Evolutionary conservation across 2,329 filamentous ascomycete genomes (phyloP), one percentile per base, ranked within the genome.

Genomic region (Trichophyton simii): DNA sequence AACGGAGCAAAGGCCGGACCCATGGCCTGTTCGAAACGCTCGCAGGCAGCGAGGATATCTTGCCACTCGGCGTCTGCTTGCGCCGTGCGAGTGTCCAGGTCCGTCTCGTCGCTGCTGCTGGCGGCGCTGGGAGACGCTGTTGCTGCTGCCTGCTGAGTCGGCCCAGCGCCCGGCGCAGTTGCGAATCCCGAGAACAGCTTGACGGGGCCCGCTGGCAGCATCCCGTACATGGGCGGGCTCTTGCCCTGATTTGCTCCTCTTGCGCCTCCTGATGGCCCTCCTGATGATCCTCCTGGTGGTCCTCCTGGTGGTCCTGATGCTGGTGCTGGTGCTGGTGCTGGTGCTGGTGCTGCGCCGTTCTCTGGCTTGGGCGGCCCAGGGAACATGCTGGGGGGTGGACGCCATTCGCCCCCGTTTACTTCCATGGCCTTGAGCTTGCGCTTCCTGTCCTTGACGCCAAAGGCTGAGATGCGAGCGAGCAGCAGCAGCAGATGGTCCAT

Each of bases 401-500:
- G 75, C 83, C 82, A 81, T 65, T 80, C 74, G 54, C 80, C 79
- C 9, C 83, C 82, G 66, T 83, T 82, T 42, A 78, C 75, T 66
- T 83, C 82, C 62, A 86, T 80, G 6, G 83, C 83, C 68, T 82
- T 86, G 57, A 88, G 77, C 72, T 99, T 99, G 60, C 94, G 82
- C 50, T 82, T 80, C 15, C 91, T 78, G 71, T 97, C 94, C 65
- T 83, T 85, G 0, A 86, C 83, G 1, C 87, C 82, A 72, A 96
- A 97, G 66, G 88, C 84, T 60, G 87, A 83, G 13, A 96, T 78
- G 1, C 94, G 85, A 7, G 85, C 91, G 25, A 96, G 80, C 1
- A 97, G 77, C 3, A 97, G 80, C 52, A 95, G 82, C 3, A 96
- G 76, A 71, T 96, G 90, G 71, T 99, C 94, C 66, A 89, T 90